Base-by-base conservation (phyloP, 2,329 filamentous ascomycete genomes). In the Sporothrix inflata region DNA sequence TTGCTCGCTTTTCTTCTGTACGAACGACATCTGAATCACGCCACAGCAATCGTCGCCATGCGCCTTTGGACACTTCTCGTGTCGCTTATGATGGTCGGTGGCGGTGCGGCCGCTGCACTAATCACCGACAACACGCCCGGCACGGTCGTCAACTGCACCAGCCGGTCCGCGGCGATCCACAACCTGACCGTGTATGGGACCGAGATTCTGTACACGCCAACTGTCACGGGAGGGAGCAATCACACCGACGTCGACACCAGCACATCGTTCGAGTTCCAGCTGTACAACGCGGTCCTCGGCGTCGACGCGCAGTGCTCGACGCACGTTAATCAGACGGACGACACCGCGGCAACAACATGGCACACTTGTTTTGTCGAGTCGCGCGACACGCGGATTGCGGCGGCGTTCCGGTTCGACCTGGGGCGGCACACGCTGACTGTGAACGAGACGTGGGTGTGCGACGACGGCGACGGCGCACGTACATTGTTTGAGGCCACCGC, bases 361-460 rank as follows among this genome's bases (percentile, higher is more conserved):
- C 74, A 75, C 71, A 27, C 21, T 34, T 75, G 74, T 42, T 75
- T 75, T 47, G 73, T 75, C 21, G 74, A 75, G 61, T 75, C 74
- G 27, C 61, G 73, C 42, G 73, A 74, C 49, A 71, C 73, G 34
- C 73, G 71, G 38, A 74, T 74, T 47, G 34, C 24, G 12, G 71
- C 72, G 24, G 30, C 60, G 16, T 75, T 75, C n/a, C 71, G 47
- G 16, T 75, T 71, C 38, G 71, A 75, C 21, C 57, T 73, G 47
- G 47, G 4, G 2, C 45, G n/a, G 3, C 60, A 61, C 53, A 55
- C 61, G 69, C 24, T 75, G 55, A 75, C 73, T 1, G 55, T 75
- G n/a, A 73, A 74, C 40, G 74, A 75, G 72, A 75, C 74, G 19
- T 75, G 74, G 74, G 42, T 71, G 77, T 16, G 42, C 73, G 66